Conservation (phyloP, 2,329 filamentous ascomycete genomes). For the Aschersonia sp. region DNA sequence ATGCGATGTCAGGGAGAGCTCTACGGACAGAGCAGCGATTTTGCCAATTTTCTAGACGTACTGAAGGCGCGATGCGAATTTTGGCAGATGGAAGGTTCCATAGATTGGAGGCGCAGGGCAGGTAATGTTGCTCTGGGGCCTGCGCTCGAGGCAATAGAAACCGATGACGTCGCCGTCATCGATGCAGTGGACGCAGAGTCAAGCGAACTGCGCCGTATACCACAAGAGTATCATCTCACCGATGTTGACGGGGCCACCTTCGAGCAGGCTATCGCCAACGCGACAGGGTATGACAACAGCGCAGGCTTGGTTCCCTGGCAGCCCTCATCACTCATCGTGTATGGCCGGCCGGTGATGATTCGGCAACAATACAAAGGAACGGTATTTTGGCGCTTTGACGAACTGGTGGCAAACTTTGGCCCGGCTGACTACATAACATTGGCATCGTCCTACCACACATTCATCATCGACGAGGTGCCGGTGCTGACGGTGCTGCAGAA, state of each 20-base stretch:
- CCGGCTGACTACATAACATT: slow-evolving; percentile 75
- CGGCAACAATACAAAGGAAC: slow-evolving; percentile 42
- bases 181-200: neutral
- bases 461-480: slow-evolving; percentile 59
- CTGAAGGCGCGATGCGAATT: slow-evolving; percentile 67
- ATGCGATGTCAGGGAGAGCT: slow-evolving; percentile 27
- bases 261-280: slow-evolving; percentile 8
- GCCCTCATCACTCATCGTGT: slow-evolving; percentile 33
- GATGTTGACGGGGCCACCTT: slow-evolving; percentile 12
- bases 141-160: no score
- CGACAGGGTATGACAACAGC: slow-evolving; percentile 7
- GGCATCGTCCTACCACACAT: slow-evolving; percentile 65
- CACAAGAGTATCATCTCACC: slow-evolving; percentile 15
- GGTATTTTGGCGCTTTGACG: slow-evolving; percentile 51
- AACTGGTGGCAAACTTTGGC: slow-evolving; percentile 55
- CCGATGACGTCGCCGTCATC: no score
- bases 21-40: slow-evolving; percentile 53
- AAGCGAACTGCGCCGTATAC: slow-evolving; percentile 9
- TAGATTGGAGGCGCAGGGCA: slow-evolving; percentile 49
- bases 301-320: slow-evolving; percentile 21
- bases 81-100: slow-evolving; percentile 67
- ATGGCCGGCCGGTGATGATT: slow-evolving; percentile 48
- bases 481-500: slow-evolving; percentile 53
- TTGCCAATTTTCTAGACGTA: slow-evolving; percentile 61
- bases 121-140: slow-evolving; percentile 19